Conservation (phyloP, 2,329 filamentous ascomycete genomes). For the Phyllachora maydis region DNA sequence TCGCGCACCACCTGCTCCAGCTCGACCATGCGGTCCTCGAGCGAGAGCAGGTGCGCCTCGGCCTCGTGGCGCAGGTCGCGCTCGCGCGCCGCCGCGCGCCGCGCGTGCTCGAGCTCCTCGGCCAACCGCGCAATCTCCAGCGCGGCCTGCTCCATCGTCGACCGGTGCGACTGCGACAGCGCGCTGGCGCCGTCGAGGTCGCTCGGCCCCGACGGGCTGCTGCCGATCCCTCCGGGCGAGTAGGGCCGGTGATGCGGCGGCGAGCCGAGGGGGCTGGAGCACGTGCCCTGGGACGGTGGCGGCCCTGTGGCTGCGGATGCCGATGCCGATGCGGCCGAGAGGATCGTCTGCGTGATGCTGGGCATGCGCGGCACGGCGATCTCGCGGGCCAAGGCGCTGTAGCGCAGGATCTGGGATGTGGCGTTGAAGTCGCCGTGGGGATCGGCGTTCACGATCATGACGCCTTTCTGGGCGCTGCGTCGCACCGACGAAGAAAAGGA, state of each 20-base stretch:
- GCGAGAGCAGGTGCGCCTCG: slow-evolving; percentile 51
- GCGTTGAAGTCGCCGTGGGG: slow-evolving; percentile 89
- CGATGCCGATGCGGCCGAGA: slow-evolving; percentile 16
- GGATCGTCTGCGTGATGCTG: slow-evolving; percentile 56
- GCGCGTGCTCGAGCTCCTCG: slow-evolving; percentile 57
- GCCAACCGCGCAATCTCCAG: slow-evolving; percentile 63
- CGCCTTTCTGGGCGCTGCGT: slow-evolving; percentile 61
- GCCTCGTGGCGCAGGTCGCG: slow-evolving; percentile 47
- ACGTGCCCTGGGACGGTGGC: slow-evolving; percentile 6
- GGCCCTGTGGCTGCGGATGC: slow-evolving; percentile 2
- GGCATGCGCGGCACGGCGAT: slow-evolving; percentile 81
- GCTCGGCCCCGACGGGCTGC: slow-evolving; percentile 17
- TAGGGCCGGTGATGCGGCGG: slow-evolving; percentile 15
- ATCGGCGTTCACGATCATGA: slow-evolving; percentile 95
- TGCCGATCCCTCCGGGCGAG: slow-evolving; percentile 15
- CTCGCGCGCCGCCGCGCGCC: slow-evolving; percentile 49
- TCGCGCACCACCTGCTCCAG: slow-evolving; percentile 74
- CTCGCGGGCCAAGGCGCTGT: slow-evolving; percentile 80
- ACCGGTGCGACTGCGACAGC: slow-evolving; percentile 32
- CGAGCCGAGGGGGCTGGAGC: slow-evolving; percentile 10
- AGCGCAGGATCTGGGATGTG: slow-evolving; percentile 86
- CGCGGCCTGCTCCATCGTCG: slow-evolving; percentile 66
- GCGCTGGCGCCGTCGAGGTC: no score
- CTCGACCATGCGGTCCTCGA: slow-evolving; percentile 42
- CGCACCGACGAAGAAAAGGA: slow-evolving; percentile 19